Conservation (phyloP, 2,329 filamentous ascomycete species). For the Trichoderma pleuroti region DNA sequence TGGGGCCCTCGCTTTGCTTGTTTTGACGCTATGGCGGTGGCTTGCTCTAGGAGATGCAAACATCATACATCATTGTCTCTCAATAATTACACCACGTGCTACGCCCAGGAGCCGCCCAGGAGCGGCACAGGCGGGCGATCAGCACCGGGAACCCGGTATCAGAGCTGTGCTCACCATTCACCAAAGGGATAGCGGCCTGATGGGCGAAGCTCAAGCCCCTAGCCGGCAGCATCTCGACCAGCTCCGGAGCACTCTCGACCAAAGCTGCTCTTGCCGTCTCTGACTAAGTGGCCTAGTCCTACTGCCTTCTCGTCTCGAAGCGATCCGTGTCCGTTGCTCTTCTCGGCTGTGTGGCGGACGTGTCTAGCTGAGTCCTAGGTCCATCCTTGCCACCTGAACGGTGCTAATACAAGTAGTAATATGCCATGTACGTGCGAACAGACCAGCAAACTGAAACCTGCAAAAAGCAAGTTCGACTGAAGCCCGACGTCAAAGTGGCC, state of each 20-base stretch:
- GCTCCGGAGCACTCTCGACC: too few relatives aligned
- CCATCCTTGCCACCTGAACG: background rate
- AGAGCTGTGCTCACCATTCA: background rate
- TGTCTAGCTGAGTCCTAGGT: background rate
- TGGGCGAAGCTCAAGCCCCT: background rate
- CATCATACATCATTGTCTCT: background rate
- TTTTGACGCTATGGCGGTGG: background rate
- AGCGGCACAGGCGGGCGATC: background rate
- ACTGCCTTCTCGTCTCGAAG: background rate
- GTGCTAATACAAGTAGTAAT: background rate
- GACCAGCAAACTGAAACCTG: background rate
- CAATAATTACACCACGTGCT: background rate
- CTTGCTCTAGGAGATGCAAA: background rate
- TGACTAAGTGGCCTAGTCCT: background rate
- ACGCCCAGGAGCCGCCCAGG: background rate
- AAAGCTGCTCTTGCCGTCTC: background rate
- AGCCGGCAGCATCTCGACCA: background rate
- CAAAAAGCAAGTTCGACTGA: background rate
- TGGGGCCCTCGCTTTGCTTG: background rate
- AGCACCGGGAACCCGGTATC: conserved; percentile 7
- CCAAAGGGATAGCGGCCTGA: background rate
- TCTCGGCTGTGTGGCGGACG: background rate
- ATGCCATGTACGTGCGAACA: background rate
- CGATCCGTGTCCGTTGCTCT: background rate
- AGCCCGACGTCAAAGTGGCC: background rate